A percentile compares a stretch with the other conserved stretches of the same genome.
phyloP scores from a whole-genome alignment of 2,329 filamentous ascomycete species.

The Diaporthe caulivora region DNA sequence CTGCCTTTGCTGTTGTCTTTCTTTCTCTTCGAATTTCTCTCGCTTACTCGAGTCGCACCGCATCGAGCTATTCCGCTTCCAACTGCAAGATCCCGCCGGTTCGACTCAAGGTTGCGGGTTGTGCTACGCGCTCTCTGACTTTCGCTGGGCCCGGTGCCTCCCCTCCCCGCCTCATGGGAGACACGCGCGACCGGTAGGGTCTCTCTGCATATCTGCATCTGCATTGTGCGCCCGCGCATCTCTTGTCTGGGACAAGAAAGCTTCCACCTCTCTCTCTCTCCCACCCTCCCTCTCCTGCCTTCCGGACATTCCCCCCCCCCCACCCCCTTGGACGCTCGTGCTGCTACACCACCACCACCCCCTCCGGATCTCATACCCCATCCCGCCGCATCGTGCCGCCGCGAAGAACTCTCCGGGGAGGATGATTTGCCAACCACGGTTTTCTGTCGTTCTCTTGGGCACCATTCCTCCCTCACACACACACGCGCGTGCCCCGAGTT shows the following conservation, averaged over 20 bases:
- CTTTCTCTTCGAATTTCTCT: constrained; percentile 22
- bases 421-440: constrained; percentile 16
- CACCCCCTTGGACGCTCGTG: neutral
- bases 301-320: neutral
- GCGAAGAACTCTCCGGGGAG: constrained; percentile 7
- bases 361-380: constrained; percentile 15
- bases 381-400: constrained; percentile 27
- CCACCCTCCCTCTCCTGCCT: neutral
- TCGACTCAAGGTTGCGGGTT: constrained; percentile 33
- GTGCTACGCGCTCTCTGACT: constrained; percentile 20
- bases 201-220: neutral
- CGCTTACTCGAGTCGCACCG: constrained; percentile 37
- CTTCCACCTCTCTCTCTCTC: neutral
- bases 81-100: constrained; percentile 27
- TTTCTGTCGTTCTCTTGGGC: neutral
- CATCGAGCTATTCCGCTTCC: constrained; percentile 25
- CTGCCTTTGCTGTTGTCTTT: too few species aligned
- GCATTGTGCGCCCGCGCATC: neutral
- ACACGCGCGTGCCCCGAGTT: neutral
- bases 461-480: too few species aligned
- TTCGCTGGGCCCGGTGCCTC: neutral
- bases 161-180: neutral
- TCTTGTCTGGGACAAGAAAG: neutral
- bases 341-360: neutral
- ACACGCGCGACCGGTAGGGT: neutral